Percentiles rank a stretch among this genome's conserved stretches.
Evolutionary conservation across 306 rosid genomes (phyloP).

Genomic region (Heteromeles arbutifolia): DNA sequence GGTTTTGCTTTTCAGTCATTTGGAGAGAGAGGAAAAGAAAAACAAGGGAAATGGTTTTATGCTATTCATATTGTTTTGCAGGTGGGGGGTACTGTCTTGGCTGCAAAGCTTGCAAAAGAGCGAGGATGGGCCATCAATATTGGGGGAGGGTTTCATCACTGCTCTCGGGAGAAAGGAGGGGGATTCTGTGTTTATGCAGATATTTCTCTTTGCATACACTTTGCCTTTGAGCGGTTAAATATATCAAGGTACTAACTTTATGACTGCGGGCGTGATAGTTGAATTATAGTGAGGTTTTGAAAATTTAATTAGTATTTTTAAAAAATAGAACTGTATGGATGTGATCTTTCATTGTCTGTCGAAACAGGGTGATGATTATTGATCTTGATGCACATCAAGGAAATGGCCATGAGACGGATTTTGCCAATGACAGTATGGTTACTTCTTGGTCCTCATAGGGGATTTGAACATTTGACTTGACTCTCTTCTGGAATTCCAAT

Average conservation of each 20-base stretch:
- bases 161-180: slow-evolving; percentile 74
- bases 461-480: slow-evolving; percentile 10
- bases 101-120: slow-evolving; percentile 84
- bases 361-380: slow-evolving; percentile 77
- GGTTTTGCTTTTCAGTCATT: neutral
- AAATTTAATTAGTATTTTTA: neutral
- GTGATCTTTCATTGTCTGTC: slow-evolving; percentile 14
- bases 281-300: slow-evolving; percentile 13
- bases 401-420: slow-evolving; percentile 88
- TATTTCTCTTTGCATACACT: slow-evolving; percentile 77
- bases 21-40: neutral
- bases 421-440: slow-evolving; percentile 61
- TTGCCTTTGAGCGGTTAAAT: slow-evolving; percentile 61
- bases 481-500: slow-evolving; percentile 9
- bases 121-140: slow-evolving; percentile 95
- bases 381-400: slow-evolving; percentile 99
- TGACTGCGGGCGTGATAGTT: neutral
- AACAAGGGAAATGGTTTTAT: neutral
- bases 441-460: slow-evolving; percentile 10
- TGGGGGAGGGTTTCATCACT: slow-evolving; percentile 97
- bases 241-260: slow-evolving; percentile 58
- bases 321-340: neutral
- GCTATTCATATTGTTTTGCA: slow-evolving; percentile 20
- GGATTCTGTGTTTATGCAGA: slow-evolving; percentile 93
- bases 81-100: slow-evolving; percentile 92